These are phyloP conservation scores for Trichocladium uniseriatum DNA, from an alignment of 495 filamentous ascomycete genomes.

Conservation along the genomic window DNA sequence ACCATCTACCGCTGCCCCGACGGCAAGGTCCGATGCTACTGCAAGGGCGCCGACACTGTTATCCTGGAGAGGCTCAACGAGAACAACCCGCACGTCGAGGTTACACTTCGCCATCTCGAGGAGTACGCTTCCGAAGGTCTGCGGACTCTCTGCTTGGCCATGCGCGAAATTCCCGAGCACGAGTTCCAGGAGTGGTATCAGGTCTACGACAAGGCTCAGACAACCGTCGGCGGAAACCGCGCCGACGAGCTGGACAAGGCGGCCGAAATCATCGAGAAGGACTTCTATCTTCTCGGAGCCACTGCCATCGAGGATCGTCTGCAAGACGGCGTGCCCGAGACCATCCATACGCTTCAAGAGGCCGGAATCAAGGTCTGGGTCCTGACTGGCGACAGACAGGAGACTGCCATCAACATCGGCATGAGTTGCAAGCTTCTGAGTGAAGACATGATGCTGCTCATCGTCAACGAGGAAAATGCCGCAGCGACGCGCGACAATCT, in stretches of 20 bases:
- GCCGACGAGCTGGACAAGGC: slow-evolving; percentile 96
- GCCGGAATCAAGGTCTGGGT: slow-evolving; percentile 99
- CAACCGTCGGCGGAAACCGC: slow-evolving; percentile 85
- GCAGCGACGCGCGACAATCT: slow-evolving; percentile 73
- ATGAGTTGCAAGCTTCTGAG: slow-evolving; percentile 99
- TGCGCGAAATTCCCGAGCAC: slow-evolving; percentile 86
- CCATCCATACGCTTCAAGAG: slow-evolving; percentile 92
- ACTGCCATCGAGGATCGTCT: slow-evolving; percentile 96
- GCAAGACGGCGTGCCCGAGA: slow-evolving; percentile 97
- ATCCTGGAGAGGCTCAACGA: slow-evolving; percentile 81
- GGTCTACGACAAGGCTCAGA: slow-evolving; percentile 81
- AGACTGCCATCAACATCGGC: slow-evolving; percentile 99
- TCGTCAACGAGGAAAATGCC: slow-evolving; percentile 83
- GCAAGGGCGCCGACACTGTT: slow-evolving; percentile 96
- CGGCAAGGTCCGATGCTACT: slow-evolving; percentile 86
- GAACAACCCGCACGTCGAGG: slow-evolving; percentile 73
- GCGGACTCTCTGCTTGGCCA: slow-evolving; percentile 87
- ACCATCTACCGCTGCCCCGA: slow-evolving; percentile 94
- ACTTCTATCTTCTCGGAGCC: slow-evolving; percentile 84
- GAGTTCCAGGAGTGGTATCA: slow-evolving; percentile 85
- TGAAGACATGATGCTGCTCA: slow-evolving; percentile 96
- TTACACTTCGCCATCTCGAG: slow-evolving; percentile 85
- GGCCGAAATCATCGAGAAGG: slow-evolving; percentile 86
- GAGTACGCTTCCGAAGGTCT: slow-evolving; percentile 97
- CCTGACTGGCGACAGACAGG: slow-evolving; percentile 92